phyloP scores from a whole-genome alignment of 2,329 filamentous ascomycete species.

The Pseudogymnoascus sp. region DNA sequence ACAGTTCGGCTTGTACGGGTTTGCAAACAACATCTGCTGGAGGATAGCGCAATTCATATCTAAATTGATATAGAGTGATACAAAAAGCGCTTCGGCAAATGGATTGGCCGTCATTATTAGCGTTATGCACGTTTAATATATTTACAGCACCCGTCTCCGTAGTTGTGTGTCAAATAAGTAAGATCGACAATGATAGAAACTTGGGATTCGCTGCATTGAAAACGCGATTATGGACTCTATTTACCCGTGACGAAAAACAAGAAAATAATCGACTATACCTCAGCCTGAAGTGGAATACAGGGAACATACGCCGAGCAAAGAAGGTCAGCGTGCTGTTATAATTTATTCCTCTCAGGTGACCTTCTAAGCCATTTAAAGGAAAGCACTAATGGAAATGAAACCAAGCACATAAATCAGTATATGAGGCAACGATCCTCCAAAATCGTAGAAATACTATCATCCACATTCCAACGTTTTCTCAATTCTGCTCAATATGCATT shows the following conservation, averaged over 20 bases:
- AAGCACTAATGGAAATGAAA: constrained; percentile 4
- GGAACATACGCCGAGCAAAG: background rate
- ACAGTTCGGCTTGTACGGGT: no score
- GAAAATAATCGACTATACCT: background rate
- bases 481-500: background rate
- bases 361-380: background rate
- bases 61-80: background rate
- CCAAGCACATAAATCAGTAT: background rate
- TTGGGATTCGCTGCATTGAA: background rate
- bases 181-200: background rate
- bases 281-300: background rate
- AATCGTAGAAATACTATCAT: background rate
- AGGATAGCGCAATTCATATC: background rate
- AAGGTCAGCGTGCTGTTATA: background rate
- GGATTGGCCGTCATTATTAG: background rate
- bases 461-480: background rate
- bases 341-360: background rate
- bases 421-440: background rate
- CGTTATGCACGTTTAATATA: background rate
- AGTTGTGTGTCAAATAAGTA: background rate
- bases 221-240: background rate
- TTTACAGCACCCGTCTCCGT: background rate
- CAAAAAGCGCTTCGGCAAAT: background rate
- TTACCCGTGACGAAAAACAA: background rate
- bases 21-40: no score